Percentiles rank a stretch among this genome's conserved stretches.
phyloP scores from a whole-genome alignment of 2,329 filamentous ascomycete genomes.

The Botrytis tulipae region DNA sequence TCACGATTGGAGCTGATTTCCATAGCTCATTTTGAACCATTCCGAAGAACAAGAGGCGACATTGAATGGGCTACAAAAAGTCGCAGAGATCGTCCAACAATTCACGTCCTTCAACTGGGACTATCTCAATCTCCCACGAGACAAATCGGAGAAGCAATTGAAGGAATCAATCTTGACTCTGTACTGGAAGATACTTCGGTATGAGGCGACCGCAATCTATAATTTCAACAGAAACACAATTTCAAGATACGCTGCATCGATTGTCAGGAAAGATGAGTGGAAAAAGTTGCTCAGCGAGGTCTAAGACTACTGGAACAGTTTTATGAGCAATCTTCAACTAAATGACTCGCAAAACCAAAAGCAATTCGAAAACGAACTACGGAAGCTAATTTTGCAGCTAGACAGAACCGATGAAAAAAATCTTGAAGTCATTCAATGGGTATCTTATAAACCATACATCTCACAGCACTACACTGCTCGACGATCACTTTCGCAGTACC shows the following conservation, averaged over 20 bases:
- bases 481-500: not conserved
- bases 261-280: not conserved
- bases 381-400: not conserved
- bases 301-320: not conserved
- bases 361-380: not conserved
- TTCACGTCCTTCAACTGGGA: not conserved
- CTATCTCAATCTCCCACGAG: not conserved
- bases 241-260: not conserved
- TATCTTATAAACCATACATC: not conserved
- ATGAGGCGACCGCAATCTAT: not conserved
- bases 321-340: not conserved
- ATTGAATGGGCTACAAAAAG: not conserved
- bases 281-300: not conserved
- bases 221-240: not conserved
- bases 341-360: not conserved
- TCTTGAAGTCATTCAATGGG: not conserved
- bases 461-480: slow-evolving; percentile 8
- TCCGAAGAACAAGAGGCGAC: slow-evolving; percentile 2
- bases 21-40: not conserved
- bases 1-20: not conserved
- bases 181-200: slow-evolving; percentile 7
- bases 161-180: not conserved
- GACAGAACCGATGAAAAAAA: not conserved
- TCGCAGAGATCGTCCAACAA: not conserved
- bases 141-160: not conserved